A percentile compares a stretch with the other conserved stretches of the same genome.
Conservation (phyloP, 2,329 filamentous ascomycete genomes). For the Stagonosporopsis cucurbitacearum region DNA sequence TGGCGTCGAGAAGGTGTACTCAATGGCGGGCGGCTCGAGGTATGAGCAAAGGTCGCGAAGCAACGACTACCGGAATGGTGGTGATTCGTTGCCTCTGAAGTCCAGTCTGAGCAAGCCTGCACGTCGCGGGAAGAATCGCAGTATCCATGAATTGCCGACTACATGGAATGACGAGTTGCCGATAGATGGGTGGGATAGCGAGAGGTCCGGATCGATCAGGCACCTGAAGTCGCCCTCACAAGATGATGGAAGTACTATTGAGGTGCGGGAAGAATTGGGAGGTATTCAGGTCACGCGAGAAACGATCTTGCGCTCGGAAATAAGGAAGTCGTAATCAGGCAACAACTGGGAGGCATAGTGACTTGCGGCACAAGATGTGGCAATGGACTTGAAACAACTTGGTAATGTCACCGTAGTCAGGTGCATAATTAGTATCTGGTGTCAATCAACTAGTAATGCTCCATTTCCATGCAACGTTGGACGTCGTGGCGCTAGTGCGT, state of each 20-base stretch:
- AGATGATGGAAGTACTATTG: neutral
- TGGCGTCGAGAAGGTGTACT: constrained; percentile 16
- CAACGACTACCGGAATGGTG: constrained; percentile 1
- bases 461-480: neutral
- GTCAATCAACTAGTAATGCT: neutral
- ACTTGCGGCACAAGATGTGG: neutral
- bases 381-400: neutral
- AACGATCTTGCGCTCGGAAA: constrained; percentile 4
- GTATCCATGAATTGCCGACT: constrained; percentile 8
- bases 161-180: constrained; percentile 14
- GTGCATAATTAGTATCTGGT: neutral
- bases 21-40: constrained; percentile 7
- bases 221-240: neutral
- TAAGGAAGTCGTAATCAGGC: neutral
- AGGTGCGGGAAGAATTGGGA: neutral
- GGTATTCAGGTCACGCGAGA: constrained; percentile 14
- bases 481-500: neutral
- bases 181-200: constrained; percentile 12
- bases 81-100: constrained; percentile 18
- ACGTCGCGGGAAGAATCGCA: constrained; percentile 1
- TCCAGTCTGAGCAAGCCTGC: neutral
- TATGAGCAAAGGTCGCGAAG: constrained; percentile 1
- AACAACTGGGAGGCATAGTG: neutral
- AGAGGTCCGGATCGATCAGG: constrained; percentile 2
- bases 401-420: neutral